phyloP scores from a whole-genome alignment of 1,139 yeast species.

The Sugiyamaella novakii region DNA sequence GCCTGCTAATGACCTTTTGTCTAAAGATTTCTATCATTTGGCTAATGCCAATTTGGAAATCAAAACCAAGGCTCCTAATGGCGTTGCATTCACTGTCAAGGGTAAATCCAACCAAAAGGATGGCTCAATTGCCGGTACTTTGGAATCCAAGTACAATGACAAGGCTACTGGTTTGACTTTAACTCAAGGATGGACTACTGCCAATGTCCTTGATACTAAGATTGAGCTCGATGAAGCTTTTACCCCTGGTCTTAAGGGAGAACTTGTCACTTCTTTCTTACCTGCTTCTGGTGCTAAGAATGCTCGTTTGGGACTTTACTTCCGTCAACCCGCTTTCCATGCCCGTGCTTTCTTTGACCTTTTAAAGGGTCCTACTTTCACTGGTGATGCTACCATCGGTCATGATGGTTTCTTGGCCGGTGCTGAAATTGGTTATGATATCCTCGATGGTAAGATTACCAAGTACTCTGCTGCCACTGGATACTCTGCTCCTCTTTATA shows the following conservation, averaged over 20 bases:
- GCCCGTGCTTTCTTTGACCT: slow-evolving; percentile 95
- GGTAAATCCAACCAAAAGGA: slow-evolving; percentile 82
- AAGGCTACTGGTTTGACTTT: slow-evolving; percentile 90
- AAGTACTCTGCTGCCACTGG: slow-evolving; percentile 95
- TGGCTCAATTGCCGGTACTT: slow-evolving; percentile 81
- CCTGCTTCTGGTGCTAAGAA: slow-evolving; percentile 83
- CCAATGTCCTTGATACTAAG: slow-evolving; percentile 90
- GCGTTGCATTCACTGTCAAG: slow-evolving; percentile 91
- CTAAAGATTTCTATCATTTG: slow-evolving; percentile 90
- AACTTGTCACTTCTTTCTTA: slow-evolving; percentile 81
- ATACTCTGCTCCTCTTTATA: slow-evolving; percentile 84
- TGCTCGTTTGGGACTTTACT: slow-evolving; percentile 89
- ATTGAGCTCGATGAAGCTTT: slow-evolving; percentile 88
- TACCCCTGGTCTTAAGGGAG: slow-evolving; percentile 95
- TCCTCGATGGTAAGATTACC: slow-evolving; percentile 87
- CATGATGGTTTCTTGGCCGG: slow-evolving; percentile 98
- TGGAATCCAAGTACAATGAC: slow-evolving; percentile 93
- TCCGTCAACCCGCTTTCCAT: slow-evolving; percentile 89
- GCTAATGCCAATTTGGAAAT: slow-evolving; percentile 86
- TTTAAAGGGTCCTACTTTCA: slow-evolving; percentile 92
- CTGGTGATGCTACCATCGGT: slow-evolving; percentile 93
- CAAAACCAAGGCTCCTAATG: slow-evolving; percentile 93
- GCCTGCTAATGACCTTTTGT: slow-evolving; percentile 84
- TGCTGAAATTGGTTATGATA: slow-evolving; percentile 96
- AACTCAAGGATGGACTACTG: slow-evolving; percentile 97